These are phyloP conservation scores for Wickerhamomyces bovis DNA, from an alignment of 805 yeast species.

Conservation along the genomic window DNA sequence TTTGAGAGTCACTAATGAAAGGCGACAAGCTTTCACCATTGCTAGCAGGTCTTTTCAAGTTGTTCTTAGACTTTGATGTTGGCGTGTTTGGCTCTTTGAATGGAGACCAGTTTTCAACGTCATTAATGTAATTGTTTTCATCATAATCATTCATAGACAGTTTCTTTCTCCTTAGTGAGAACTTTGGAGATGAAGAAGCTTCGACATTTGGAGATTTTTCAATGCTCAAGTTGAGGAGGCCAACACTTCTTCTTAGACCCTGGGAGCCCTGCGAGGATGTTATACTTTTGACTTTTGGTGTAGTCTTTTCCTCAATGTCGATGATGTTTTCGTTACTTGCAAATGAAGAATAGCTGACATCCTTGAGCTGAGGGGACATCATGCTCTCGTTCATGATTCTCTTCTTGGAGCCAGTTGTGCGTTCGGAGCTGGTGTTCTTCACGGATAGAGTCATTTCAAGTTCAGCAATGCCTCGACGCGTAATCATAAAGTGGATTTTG, in stretches of 20 bases:
- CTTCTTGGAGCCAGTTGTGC: slow-evolving; percentile 14
- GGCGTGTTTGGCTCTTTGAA: slow-evolving; percentile 25
- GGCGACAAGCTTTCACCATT: slow-evolving; percentile 22
- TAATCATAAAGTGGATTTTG: background rate
- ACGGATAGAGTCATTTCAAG: background rate
- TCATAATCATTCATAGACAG: slow-evolving; percentile 13
- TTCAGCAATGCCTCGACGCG: background rate
- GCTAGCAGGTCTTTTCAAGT: slow-evolving; percentile 25
- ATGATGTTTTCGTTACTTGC: slow-evolving; percentile 4
- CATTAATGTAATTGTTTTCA: slow-evolving; percentile 14
- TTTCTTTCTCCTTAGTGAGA: slow-evolving; percentile 16
- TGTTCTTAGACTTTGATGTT: slow-evolving; percentile 8
- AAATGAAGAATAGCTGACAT: slow-evolving; percentile 9
- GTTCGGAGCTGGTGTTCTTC: background rate
- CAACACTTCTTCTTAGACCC: slow-evolving; percentile 46
- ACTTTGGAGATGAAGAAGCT: slow-evolving; percentile 18
- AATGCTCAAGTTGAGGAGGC: slow-evolving; percentile 43
- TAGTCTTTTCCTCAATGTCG: slow-evolving; percentile 10
- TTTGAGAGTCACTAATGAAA: slow-evolving; percentile 22
- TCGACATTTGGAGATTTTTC: slow-evolving; percentile 28
- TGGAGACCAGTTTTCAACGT: slow-evolving; percentile 27
- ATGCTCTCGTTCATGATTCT: slow-evolving; percentile 21
- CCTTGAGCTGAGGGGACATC: slow-evolving; percentile 23
- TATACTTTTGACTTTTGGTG: slow-evolving; percentile 18
- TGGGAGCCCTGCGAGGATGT: slow-evolving; percentile 25